Evolutionary conservation across 495 filamentous ascomycete species (phyloP).

Genomic region (Xylaria acuta): DNA sequence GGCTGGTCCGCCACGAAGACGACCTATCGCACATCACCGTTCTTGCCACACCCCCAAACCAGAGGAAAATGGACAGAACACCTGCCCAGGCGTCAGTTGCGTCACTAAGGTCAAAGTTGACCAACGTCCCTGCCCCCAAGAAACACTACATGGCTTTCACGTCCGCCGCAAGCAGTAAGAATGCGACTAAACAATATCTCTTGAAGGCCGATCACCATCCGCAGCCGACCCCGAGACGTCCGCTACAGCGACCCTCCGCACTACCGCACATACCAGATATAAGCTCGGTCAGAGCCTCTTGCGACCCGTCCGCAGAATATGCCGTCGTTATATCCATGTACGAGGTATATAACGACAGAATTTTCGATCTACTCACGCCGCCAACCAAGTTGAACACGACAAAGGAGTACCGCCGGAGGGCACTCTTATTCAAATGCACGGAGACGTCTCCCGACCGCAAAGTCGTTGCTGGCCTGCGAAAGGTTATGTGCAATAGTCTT

Average conservation of each 20-base stretch:
- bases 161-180: conserved; percentile 46
- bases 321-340: conserved; percentile 95
- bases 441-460: conserved; percentile 85
- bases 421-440: conserved; percentile 86
- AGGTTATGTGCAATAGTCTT: conserved; percentile 84
- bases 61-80: conserved; percentile 11
- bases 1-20: conserved; percentile 47
- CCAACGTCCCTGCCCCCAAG: conserved; percentile 29
- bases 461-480: conserved; percentile 87
- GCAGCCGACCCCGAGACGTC: conserved; percentile 61
- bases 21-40: conserved; percentile 31
- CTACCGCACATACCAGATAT: conserved; percentile 79
- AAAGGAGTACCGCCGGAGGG: conserved; percentile 74
- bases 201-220: conserved; percentile 50
- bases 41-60: conserved; percentile 33
- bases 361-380: conserved; percentile 86
- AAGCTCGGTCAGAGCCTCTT: conserved; percentile 67
- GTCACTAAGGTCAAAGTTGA: conserved; percentile 38
- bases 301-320: conserved; percentile 80
- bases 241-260: conserved; percentile 66
- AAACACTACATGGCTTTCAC: conserved; percentile 53
- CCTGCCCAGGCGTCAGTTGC: conserved; percentile 30
- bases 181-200: conserved; percentile 45
- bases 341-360: conserved; percentile 98
- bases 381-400: conserved; percentile 52